Conservation (phyloP, 2,329 filamentous ascomycete genomes). For the Phialocephala subalpina region DNA sequence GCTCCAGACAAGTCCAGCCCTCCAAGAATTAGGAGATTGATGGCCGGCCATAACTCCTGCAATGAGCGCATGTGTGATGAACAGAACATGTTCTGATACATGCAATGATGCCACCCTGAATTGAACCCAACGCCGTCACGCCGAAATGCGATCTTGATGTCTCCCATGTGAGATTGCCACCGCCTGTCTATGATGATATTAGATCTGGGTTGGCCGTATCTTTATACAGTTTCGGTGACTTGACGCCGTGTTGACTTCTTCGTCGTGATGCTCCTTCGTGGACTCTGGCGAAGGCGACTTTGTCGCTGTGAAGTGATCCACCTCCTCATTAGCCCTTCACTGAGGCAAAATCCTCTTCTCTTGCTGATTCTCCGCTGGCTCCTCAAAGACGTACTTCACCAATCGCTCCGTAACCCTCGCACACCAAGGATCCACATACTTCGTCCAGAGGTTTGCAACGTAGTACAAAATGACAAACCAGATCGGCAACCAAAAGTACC, state of each 20-base stretch:
- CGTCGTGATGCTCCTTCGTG: background rate
- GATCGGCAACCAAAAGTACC: conserved; percentile 50
- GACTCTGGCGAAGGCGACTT: background rate
- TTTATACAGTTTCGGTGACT: background rate
- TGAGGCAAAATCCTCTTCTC: conserved; percentile 35
- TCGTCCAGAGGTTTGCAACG: conserved; percentile 58
- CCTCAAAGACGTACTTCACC: conserved; percentile 40
- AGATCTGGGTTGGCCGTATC: background rate
- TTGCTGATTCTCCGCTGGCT: conserved; percentile 12
- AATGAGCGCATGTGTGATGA: background rate
- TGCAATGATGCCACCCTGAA: background rate
- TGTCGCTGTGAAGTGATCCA: background rate
- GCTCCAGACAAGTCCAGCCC: background rate
- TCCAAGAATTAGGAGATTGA: background rate
- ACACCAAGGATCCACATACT: conserved; percentile 61
- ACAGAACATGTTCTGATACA: background rate
- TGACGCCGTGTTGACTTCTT: background rate
- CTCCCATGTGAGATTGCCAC: background rate
- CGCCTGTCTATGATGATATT: background rate
- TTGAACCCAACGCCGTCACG: background rate
- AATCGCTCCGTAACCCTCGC: conserved; percentile 51
- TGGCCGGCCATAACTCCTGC: background rate
- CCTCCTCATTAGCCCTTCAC: conserved; percentile 17
- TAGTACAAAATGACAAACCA: conserved; percentile 58
- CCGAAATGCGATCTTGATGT: background rate